Conservation (phyloP, 176 grass and related monocot species). For the Oryza australiensis region DNA sequence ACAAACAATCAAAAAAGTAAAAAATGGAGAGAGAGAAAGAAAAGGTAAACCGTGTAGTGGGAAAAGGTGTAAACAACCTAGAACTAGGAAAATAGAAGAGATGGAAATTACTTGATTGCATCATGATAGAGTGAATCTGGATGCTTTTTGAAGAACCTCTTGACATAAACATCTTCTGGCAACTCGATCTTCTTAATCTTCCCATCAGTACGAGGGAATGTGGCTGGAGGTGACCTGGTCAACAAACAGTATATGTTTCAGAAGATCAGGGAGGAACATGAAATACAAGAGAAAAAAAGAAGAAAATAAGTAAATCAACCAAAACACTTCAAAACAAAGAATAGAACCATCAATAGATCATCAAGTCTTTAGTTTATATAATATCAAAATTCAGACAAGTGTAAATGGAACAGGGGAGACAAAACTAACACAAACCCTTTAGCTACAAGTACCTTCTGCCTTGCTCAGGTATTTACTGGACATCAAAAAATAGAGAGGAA, state of each 20-base stretch:
- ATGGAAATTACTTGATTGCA: constrained; percentile 51
- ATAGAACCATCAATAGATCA: neutral
- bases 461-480: neutral
- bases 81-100: neutral
- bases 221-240: constrained; percentile 51
- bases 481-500: neutral
- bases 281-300: neutral
- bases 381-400: neutral
- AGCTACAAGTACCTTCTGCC: neutral
- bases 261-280: neutral
- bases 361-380: neutral
- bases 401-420: neutral
- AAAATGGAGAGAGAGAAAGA: neutral
- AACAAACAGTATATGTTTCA: neutral
- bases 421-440: neutral
- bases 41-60: neutral
- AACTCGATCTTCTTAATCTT: constrained; percentile 57
- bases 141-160: constrained; percentile 55
- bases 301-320: neutral
- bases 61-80: neutral
- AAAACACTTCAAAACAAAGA: neutral
- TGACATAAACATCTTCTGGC: constrained; percentile 67
- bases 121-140: constrained; percentile 70
- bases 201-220: constrained; percentile 59
- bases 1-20: neutral